Evolutionary conservation across 371 early-diverging fungal species (phyloP).

Genomic region (Basidiobolus meristosporus): DNA sequence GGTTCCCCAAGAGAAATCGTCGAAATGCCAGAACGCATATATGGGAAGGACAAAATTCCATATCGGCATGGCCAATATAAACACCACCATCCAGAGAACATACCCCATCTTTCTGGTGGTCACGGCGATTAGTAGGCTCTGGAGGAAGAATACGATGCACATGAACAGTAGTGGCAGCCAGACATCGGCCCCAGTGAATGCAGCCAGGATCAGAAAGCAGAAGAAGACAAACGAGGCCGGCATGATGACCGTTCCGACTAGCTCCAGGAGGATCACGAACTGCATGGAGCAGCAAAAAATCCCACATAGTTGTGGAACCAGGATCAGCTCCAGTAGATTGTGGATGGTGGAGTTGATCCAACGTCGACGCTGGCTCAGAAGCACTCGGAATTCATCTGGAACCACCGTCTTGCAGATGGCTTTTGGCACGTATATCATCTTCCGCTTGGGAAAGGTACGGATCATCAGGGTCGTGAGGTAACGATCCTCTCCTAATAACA

Average conservation of each 20-base stretch:
- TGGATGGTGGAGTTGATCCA: slow-evolving; percentile 99
- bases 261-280: slow-evolving; percentile 88
- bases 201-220: slow-evolving; percentile 20
- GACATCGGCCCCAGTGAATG: slow-evolving; percentile 26
- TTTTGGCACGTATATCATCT: slow-evolving; percentile 85
- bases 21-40: slow-evolving; percentile 98
- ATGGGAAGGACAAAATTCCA: slow-evolving; percentile 93
- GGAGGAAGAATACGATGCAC: slow-evolving; percentile 69
- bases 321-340: slow-evolving; percentile 83
- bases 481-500: slow-evolving; percentile 96
- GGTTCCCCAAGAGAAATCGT: slow-evolving; percentile 97
- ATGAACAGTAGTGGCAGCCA: slow-evolving; percentile 49
- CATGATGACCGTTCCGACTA: slow-evolving; percentile 89
- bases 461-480: slow-evolving; percentile 97
- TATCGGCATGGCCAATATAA: slow-evolving; percentile 79
- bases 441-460: slow-evolving; percentile 83
- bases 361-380: slow-evolving; percentile 88
- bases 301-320: slow-evolving; percentile 87
- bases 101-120: slow-evolving; percentile 72
- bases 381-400: slow-evolving; percentile 73
- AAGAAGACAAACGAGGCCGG: slow-evolving; percentile 75
- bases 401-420: slow-evolving; percentile 90
- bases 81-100: slow-evolving; percentile 90
- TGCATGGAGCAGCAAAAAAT: slow-evolving; percentile 97
- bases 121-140: slow-evolving; percentile 70